A percentile compares a stretch with the other conserved stretches of the same genome.
These are phyloP conservation scores for Agaricales sp. DNA, from an alignment of 1,284 basidiomycete genomes.

Conservation along the genomic window DNA sequence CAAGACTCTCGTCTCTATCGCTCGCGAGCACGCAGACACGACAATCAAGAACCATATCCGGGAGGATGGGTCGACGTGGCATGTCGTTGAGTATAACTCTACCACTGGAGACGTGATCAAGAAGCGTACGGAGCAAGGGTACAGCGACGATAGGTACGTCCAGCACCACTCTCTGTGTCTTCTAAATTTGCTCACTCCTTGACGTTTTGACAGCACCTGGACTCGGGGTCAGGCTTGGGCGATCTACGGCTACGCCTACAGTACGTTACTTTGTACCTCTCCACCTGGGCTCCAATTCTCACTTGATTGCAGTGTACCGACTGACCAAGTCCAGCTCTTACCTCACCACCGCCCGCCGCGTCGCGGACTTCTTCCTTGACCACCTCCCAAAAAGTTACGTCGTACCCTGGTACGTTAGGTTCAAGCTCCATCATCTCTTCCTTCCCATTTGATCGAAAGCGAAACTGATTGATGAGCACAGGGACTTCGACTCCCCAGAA, in stretches of 20 bases:
- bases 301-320: slow-evolving; percentile 59
- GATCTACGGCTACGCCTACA: slow-evolving; percentile 59
- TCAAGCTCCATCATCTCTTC: too few species aligned
- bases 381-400: slow-evolving; percentile 46
- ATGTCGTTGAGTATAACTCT: slow-evolving; percentile 58
- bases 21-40: slow-evolving; percentile 52
- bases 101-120: slow-evolving; percentile 48
- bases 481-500: slow-evolving; percentile 62
- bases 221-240: slow-evolving; percentile 64
- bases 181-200: background rate
- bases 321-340: slow-evolving; percentile 39
- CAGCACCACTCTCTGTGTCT: background rate
- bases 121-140: slow-evolving; percentile 52
- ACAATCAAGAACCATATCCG: slow-evolving; percentile 60
- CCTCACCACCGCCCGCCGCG: slow-evolving; percentile 43
- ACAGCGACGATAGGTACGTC: slow-evolving; percentile 37
- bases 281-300: too few species aligned
- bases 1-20: slow-evolving; percentile 45
- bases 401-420: slow-evolving; percentile 47
- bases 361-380: slow-evolving; percentile 50
- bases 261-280: slow-evolving; percentile 29
- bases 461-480: too few species aligned
- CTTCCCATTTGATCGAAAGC: background rate
- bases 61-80: slow-evolving; percentile 52
- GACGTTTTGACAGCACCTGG: slow-evolving; percentile 71